These are phyloP conservation scores for Sporothrix brasiliensis DNA, from an alignment of 2,329 filamentous ascomycete genomes.

Conservation along the genomic window DNA sequence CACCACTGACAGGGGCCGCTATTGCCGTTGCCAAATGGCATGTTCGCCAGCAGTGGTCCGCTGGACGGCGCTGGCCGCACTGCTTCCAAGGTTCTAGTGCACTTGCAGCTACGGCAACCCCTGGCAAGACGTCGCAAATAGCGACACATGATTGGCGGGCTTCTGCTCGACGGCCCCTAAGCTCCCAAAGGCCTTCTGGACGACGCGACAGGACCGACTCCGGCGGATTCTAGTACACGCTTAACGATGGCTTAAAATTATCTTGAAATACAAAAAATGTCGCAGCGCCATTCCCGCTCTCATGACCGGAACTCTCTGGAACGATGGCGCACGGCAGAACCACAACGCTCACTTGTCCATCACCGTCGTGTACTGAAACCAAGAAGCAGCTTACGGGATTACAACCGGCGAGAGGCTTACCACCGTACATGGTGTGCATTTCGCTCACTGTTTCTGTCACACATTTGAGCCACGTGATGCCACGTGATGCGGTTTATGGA, in stretches of 20 bases:
- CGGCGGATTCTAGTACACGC: conserved; percentile 22
- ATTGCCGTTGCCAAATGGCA: neutral
- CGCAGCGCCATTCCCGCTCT: conserved; percentile 13
- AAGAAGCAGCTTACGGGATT: neutral
- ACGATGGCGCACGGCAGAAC: conserved; percentile 12
- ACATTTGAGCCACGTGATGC: neutral
- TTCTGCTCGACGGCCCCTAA: neutral
- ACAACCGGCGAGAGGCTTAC: neutral
- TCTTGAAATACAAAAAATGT: conserved; percentile 8
- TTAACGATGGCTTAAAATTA: conserved; percentile 26
- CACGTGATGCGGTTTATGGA: neutral
- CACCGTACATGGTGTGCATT: neutral
- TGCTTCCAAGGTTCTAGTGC: neutral
- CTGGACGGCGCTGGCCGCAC: conserved; percentile 13
- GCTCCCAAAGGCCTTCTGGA: conserved; percentile 14
- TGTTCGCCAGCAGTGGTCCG: neutral
- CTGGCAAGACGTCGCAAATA: conserved; percentile 15
- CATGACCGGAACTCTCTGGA: conserved; percentile 3
- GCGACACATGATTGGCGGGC: conserved; percentile 13
- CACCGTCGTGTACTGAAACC: neutral
- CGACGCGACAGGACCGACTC: conserved; percentile 25
- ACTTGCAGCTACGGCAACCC: conserved; percentile 26
- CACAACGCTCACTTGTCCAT: neutral
- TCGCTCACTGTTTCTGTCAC: no score
- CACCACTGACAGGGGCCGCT: conserved; percentile 15